Evolutionary conservation across 768 basidiomycete species (phyloP).

Genomic region (Ephemerocybe angulata): DNA sequence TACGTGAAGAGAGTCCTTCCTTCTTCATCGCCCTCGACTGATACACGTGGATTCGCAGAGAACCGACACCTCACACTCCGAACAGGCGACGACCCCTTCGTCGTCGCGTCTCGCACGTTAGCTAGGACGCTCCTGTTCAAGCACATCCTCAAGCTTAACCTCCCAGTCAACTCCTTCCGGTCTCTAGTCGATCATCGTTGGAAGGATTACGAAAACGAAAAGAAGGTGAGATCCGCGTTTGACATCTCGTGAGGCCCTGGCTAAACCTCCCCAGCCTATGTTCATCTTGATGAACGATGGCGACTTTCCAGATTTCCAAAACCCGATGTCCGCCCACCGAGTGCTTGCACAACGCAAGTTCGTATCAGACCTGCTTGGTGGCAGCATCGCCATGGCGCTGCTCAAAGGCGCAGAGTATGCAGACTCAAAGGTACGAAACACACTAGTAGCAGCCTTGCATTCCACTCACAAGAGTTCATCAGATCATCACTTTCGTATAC

Average conservation of each 20-base stretch:
- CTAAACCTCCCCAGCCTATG: constrained; percentile 49
- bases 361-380: constrained; percentile 45
- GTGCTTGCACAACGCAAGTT: constrained; percentile 48
- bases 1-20: constrained; percentile 20
- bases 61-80: constrained; percentile 39
- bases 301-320: constrained; percentile 22
- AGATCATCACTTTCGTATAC: constrained; percentile 63
- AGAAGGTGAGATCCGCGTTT: constrained; percentile 32
- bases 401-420: constrained; percentile 55
- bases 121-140: constrained; percentile 50
- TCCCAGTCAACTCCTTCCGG: constrained; percentile 45
- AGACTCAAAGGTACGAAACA: constrained; percentile 52
- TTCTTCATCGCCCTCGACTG: not conserved
- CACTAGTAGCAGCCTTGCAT: not conserved
- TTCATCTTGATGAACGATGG: constrained; percentile 60
- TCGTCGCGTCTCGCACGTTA: constrained; percentile 44
- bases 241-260: not conserved
- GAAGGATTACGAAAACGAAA: constrained; percentile 38
- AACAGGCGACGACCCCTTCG: constrained; percentile 33
- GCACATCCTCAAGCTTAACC: constrained; percentile 40
- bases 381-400: constrained; percentile 47
- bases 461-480: not conserved
- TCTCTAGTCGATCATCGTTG: constrained; percentile 46
- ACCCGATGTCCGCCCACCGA: constrained; percentile 14
- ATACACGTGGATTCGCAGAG: constrained; percentile 27